Evolutionary conservation across 2,329 filamentous ascomycete genomes (phyloP).

Genomic region (Fusarium scirpi): DNA sequence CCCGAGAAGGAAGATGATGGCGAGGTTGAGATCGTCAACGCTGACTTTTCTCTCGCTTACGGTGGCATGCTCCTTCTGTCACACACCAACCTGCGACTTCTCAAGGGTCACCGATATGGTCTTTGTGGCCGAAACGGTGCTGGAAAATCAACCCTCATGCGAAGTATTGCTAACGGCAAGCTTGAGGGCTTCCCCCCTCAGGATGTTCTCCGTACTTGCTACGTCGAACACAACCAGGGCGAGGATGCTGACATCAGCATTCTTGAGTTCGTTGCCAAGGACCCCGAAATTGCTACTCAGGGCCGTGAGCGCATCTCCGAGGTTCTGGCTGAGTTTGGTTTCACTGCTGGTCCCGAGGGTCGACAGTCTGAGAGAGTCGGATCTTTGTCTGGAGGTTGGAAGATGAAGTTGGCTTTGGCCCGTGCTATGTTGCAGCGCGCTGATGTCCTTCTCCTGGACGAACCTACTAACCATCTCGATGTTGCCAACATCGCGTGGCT

Average conservation of each 20-base stretch:
- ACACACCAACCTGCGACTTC: constrained; percentile 91
- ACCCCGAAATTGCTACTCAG: constrained; percentile 84
- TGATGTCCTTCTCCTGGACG: constrained; percentile 96
- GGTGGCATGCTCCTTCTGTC: constrained; percentile 97
- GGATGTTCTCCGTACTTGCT: constrained; percentile 93
- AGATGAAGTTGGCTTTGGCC: constrained; percentile 98
- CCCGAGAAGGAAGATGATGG: constrained; percentile 90
- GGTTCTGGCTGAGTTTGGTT: constrained; percentile 92
- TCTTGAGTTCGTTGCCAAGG: constrained; percentile 90
- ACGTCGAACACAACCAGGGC: constrained; percentile 99
- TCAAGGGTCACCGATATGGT: constrained; percentile 97
- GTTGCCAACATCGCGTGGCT: constrained; percentile 97
- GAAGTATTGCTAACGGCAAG: constrained; percentile 94
- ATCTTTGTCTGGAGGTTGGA: constrained; percentile 97
- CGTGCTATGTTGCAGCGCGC: constrained; percentile 96
- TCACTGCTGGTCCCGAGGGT: constrained; percentile 89
- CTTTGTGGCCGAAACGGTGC: constrained; percentile 97
- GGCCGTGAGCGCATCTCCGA: constrained; percentile 83
- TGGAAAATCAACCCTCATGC: constrained; percentile 99
- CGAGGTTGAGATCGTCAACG: constrained; percentile 96
- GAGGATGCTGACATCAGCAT: constrained; percentile 98
- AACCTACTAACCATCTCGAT: constrained; percentile 98
- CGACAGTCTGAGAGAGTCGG: constrained; percentile 91
- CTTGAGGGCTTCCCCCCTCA: constrained; percentile 95
- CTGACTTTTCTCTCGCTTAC: constrained; percentile 96